Percentiles rank a stretch among this genome's conserved stretches.
Evolutionary conservation across 2,329 filamentous ascomycete species (phyloP).

Genomic region (Apiospora kogelbergensis): DNA sequence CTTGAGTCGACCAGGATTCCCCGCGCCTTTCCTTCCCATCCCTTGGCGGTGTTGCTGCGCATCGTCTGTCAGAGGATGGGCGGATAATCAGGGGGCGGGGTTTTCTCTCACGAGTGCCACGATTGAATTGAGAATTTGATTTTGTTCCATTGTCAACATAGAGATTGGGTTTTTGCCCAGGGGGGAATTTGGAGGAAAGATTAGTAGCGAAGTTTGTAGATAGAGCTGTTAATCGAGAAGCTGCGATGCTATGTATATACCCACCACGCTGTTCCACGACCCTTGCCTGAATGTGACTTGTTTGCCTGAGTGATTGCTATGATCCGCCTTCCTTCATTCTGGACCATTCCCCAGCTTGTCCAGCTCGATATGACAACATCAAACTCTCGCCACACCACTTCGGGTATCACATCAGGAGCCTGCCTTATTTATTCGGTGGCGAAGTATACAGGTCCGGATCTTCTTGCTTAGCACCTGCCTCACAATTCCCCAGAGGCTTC

Average conservation of each 20-base stretch:
- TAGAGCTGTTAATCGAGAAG: slow-evolving; percentile 7
- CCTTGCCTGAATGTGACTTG: not conserved
- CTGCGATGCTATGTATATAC: slow-evolving; percentile 3
- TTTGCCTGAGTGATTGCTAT: not conserved
- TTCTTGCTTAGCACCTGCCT: no score
- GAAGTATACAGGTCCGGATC: no score
- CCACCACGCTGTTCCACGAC: not conserved
- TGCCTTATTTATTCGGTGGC: no score
- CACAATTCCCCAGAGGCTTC: no score
- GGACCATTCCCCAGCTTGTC: no score
- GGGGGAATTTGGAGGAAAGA: not conserved
- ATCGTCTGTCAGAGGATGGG: not conserved
- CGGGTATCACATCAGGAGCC: no score
- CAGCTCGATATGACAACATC: no score
- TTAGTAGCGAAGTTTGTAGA: not conserved
- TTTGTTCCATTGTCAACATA: not conserved
- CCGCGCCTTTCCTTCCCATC: not conserved
- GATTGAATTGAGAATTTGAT: not conserved
- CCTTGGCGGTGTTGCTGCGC: not conserved
- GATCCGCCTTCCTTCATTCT: no score
- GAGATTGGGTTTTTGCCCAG: not conserved
- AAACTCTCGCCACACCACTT: no score
- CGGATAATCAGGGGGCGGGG: no score
- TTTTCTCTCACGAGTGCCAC: not conserved
- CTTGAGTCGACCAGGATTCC: not conserved